Percentiles rank a stretch among this genome's conserved stretches.
These are phyloP conservation scores for Boletus rufocinnamomeus DNA, from an alignment of 768 basidiomycete genomes.

Conservation along the genomic window DNA sequence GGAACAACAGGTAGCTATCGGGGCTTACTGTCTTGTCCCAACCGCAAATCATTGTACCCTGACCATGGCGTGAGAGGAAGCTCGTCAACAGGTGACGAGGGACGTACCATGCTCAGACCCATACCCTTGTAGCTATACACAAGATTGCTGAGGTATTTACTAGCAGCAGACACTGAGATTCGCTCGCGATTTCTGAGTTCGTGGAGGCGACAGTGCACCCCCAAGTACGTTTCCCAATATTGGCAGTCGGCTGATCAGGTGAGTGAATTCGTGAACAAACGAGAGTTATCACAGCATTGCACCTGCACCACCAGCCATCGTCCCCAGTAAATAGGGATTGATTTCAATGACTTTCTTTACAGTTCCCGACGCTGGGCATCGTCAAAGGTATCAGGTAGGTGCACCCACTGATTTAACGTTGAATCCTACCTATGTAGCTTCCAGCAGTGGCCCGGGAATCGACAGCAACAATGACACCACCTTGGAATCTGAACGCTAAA, in stretches of 20 bases:
- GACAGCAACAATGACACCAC: slow-evolving; percentile 99
- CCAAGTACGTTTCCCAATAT: slow-evolving; percentile 99
- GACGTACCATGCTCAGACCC: slow-evolving; percentile 95
- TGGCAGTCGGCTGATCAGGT: slow-evolving; percentile 79
- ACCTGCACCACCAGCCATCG: slow-evolving; percentile 99
- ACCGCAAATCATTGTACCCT: slow-evolving; percentile 99
- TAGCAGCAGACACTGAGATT: slow-evolving; percentile 98
- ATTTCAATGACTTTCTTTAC: slow-evolving; percentile 99
- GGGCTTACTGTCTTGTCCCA: slow-evolving; percentile 94
- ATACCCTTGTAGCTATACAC: slow-evolving; percentile 99
- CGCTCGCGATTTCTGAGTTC: slow-evolving; percentile 96
- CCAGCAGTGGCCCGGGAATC: slow-evolving; percentile 98
- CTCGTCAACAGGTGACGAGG: not conserved
- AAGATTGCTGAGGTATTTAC: slow-evolving; percentile 95
- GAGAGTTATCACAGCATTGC: slow-evolving; percentile 28
- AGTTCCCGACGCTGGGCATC: slow-evolving; percentile 79
- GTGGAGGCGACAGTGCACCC: slow-evolving; percentile 95
- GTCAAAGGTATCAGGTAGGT: not conserved
- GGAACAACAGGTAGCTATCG: not conserved
- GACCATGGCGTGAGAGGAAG: slow-evolving; percentile 7
- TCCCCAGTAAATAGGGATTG: slow-evolving; percentile 97
- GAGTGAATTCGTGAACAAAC: slow-evolving; percentile 7
- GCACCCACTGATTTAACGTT: not conserved
- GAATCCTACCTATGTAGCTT: slow-evolving; percentile 83
- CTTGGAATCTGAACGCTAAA: slow-evolving; percentile 93